Evolutionary conservation across 139 green algal genomes (phyloP), one percentile per base, ranked within the genome.

Genomic region (Micractinium conductrix): DNA sequence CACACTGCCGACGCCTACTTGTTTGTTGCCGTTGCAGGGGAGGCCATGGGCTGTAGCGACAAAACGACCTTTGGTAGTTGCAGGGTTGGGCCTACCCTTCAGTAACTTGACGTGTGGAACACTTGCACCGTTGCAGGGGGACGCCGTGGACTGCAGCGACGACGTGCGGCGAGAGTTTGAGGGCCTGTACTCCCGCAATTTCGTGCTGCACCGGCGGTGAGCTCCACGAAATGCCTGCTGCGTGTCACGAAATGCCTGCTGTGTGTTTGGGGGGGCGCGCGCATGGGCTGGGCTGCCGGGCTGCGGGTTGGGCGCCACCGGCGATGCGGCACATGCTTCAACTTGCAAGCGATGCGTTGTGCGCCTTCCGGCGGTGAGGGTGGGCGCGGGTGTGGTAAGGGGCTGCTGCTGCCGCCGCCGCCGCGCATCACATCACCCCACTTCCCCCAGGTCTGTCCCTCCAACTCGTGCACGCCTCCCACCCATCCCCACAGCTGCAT

Each of bases 201-300:
- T 48, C n/a, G 74, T 80, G 43, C 33, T 67, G 48, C 74, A 80
- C 75, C 38, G 38, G 37, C 42, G 38, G 75, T 81, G 53, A 60
- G 71, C 53, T 72, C 28, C 19, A 14, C 19, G 4, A 30, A 1
- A 35, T 28, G n/a, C n/a, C n/a, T n/a, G n/a, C n/a, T n/a, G n/a
- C n/a, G n/a, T n/a, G n/a, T n/a, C n/a, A n/a, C n/a, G n/a, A n/a
- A n/a, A n/a, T n/a, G n/a, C n/a, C n/a, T n/a, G n/a, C n/a, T n/a
- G n/a, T n/a, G n/a, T n/a, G n/a, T n/a, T n/a, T n/a, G n/a, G n/a
- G n/a, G n/a, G n/a, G n/a, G n/a, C n/a, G n/a, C n/a, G n/a, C n/a
- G n/a, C 33, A 30, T 14, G 67, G 67, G 17, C 28, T 28, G 35
- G 33, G n/a, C n/a, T n/a, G n/a, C 9, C 2, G 33, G n/a, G 33